These are phyloP conservation scores for Sedum album DNA, from an alignment of 164 flowering plant genomes.

Conservation along the genomic window DNA sequence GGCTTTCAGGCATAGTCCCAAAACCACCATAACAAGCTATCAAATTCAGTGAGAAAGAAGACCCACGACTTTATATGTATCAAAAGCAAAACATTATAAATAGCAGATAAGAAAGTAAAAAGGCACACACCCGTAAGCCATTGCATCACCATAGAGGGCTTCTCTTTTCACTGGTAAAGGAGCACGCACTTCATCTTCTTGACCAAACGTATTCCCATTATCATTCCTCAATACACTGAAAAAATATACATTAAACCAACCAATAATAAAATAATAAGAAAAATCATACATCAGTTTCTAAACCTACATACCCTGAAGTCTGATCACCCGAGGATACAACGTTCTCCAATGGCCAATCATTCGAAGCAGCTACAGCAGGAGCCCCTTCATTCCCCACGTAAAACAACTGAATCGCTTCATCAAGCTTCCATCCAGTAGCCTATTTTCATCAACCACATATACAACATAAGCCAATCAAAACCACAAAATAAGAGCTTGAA, in stretches of 20 bases:
- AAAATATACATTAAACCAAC: background rate
- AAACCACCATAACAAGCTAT: background rate
- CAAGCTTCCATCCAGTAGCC: constrained; percentile 97
- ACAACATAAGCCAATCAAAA: background rate
- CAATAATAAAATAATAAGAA: background rate
- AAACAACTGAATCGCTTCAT: constrained; percentile 88
- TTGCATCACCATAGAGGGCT: constrained; percentile 71
- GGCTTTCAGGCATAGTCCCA: background rate
- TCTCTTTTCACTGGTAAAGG: constrained; percentile 94
- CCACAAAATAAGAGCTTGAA: no score
- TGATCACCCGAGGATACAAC: constrained; percentile 20
- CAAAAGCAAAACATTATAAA: background rate
- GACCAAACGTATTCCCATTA: constrained; percentile 19
- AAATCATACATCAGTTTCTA: background rate
- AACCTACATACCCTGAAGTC: constrained; percentile 23
- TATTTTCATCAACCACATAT: constrained; percentile 16
- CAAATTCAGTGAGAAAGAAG: background rate
- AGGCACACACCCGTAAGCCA: constrained; percentile 46
- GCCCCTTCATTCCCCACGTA: constrained; percentile 69
- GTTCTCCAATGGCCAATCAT: constrained; percentile 27
- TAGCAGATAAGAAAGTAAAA: background rate
- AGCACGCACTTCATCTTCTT: constrained; percentile 63
- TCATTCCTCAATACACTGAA: constrained; percentile 25
- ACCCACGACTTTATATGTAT: background rate
- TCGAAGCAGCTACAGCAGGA: constrained; percentile 25